Evolutionary conservation across 1,139 yeast genomes (phyloP).

Genomic region (Nadsonia commutata): DNA sequence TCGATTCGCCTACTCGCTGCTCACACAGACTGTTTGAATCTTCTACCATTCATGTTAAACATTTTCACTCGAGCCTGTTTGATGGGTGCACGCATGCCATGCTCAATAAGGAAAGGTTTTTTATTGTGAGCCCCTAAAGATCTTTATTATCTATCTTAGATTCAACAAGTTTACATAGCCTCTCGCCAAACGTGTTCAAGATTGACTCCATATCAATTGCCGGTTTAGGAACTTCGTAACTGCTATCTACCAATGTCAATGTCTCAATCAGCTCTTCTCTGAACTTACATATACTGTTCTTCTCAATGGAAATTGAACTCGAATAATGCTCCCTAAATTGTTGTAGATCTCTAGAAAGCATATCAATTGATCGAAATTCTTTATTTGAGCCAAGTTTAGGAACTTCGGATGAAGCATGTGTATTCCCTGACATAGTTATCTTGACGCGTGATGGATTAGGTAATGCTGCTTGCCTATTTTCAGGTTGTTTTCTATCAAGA

Average conservation of each 20-base stretch:
- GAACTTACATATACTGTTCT: constrained; percentile 10
- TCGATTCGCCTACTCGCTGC: no score
- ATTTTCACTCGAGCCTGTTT: no score
- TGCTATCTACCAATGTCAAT: constrained; percentile 10
- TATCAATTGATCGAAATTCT: constrained; percentile 5
- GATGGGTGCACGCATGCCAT: no score
- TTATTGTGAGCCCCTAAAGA: no score
- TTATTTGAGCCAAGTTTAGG: not conserved
- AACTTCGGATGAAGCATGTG: not conserved
- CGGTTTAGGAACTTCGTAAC: constrained; percentile 6
- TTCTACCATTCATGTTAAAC: no score
- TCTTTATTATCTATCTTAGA: not conserved
- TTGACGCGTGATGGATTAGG: not conserved
- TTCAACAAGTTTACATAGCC: constrained; percentile 1
- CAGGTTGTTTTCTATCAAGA: not conserved
- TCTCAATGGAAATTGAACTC: constrained; percentile 7
- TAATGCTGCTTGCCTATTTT: not conserved
- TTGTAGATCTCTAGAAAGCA: constrained; percentile 8
- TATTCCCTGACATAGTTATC: not conserved
- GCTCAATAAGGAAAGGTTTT: no score
- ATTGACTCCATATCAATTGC: constrained; percentile 5
- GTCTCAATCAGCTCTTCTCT: constrained; percentile 13
- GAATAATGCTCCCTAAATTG: constrained; percentile 11
- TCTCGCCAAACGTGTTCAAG: constrained; percentile 3
- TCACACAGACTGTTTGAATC: no score